Evolutionary conservation across 176 grass and related monocot species (phyloP).

Genomic region (Oryza australiensis): DNA sequence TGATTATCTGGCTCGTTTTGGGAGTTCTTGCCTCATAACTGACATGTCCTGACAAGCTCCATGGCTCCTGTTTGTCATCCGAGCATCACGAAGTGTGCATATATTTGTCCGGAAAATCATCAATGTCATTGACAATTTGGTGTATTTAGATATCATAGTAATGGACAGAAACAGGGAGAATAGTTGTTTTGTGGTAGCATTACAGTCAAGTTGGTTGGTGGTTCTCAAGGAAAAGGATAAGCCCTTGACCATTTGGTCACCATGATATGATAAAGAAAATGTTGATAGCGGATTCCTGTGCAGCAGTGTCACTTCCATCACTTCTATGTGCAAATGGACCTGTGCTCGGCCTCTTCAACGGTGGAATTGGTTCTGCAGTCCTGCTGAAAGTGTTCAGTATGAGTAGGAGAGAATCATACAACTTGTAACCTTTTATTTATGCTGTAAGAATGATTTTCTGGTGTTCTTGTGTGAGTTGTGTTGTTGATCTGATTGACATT

Average conservation of each 20-base stretch:
- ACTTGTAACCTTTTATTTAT: not conserved
- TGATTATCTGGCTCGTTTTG: not conserved
- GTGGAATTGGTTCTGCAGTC: not conserved
- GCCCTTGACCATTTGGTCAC: not conserved
- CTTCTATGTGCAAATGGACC: not conserved
- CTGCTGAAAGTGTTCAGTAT: not conserved
- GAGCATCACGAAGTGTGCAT: not conserved
- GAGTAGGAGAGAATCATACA: not conserved
- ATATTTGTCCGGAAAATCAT: not conserved
- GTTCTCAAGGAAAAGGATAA: not conserved
- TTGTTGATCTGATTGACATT: no score
- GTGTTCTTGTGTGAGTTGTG: not conserved
- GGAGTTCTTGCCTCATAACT: not conserved
- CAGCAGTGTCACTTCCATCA: not conserved
- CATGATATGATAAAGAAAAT: not conserved
- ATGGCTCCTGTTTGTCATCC: not conserved
- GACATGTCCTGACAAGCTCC: not conserved
- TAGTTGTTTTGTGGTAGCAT: not conserved
- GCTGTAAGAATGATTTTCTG: not conserved
- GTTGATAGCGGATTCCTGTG: not conserved
- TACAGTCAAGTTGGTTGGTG: not conserved
- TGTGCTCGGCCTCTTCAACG: not conserved
- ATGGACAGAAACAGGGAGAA: not conserved
- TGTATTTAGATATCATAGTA: not conserved
- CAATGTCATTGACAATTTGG: not conserved